These are phyloP conservation scores for Phytophthora rubi DNA, from an alignment of 352 stramenopile genomes.

Conservation along the genomic window DNA sequence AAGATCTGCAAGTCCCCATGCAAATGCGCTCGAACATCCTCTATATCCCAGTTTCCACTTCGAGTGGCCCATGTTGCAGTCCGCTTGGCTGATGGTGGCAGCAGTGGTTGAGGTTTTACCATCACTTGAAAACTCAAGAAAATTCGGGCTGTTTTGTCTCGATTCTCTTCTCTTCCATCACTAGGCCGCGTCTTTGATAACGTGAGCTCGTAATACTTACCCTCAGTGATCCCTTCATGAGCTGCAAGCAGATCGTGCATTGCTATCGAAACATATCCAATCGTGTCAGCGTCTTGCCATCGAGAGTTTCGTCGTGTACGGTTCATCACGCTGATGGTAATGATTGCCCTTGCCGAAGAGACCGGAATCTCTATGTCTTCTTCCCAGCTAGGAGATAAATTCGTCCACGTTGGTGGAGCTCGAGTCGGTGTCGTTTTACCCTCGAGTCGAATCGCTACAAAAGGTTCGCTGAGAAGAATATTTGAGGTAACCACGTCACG, in stretches of 20 bases:
- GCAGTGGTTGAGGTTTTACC: conserved; percentile 17
- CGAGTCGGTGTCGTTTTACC: conserved; percentile 38
- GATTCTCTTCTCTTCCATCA: not conserved
- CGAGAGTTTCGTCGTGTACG: conserved; percentile 32
- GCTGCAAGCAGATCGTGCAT: conserved; percentile 47
- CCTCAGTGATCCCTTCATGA: conserved; percentile 20
- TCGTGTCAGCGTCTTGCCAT: conserved; percentile 30
- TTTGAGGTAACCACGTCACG: conserved; percentile 45
- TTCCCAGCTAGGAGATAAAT: conserved; percentile 65
- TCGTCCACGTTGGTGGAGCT: conserved; percentile 57
- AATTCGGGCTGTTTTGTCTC: conserved; percentile 13
- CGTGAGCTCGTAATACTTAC: conserved; percentile 35
- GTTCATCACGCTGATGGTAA: conserved; percentile 57
- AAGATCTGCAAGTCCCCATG: conserved; percentile 63
- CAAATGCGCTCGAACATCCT: conserved; percentile 45
- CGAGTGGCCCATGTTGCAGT: conserved; percentile 31
- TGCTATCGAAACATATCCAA: conserved; percentile 51
- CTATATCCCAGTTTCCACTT: conserved; percentile 54
- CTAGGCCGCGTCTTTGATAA: conserved; percentile 4
- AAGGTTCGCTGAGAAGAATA: conserved; percentile 56
- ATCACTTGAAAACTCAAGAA: conserved; percentile 47
- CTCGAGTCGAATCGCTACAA: conserved; percentile 54
- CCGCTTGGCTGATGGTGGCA: conserved; percentile 6
- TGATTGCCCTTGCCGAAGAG: conserved; percentile 39
- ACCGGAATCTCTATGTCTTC: conserved; percentile 66